Evolutionary conservation across 139 green algal species (phyloP).

Genomic region (Tetraselmis chui): DNA sequence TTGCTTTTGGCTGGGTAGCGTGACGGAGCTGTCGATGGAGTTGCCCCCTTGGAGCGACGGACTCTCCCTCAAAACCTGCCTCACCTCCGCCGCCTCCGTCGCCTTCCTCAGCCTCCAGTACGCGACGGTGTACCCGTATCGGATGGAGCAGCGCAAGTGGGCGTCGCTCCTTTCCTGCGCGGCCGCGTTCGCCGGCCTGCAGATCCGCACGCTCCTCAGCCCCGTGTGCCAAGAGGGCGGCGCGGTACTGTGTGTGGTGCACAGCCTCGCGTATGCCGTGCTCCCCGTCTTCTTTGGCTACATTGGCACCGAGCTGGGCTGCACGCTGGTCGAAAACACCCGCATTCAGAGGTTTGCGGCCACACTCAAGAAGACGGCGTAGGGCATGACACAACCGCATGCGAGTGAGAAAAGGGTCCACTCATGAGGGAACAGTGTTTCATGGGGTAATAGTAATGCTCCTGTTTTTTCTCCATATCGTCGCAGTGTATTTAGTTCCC

Average conservation of each 20-base stretch:
- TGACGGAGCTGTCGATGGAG: neutral
- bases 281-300: neutral
- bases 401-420: too few relatives aligned
- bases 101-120: neutral
- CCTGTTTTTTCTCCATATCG: too few relatives aligned
- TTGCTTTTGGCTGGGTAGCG: neutral
- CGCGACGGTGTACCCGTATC: neutral
- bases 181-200: neutral
- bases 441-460: too few relatives aligned
- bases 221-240: neutral
- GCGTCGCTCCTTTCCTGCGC: neutral
- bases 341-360: neutral
- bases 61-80: neutral
- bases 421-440: too few relatives aligned
- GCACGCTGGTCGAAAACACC: neutral
- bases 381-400: too few relatives aligned
- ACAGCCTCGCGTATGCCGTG: neutral
- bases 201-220: neutral
- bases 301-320: neutral
- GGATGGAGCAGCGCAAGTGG: neutral
- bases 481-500: too few relatives aligned
- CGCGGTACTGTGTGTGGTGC: neutral
- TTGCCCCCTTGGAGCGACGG: neutral
- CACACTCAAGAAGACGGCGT: neutral
- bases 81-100: neutral